phyloP scores from a whole-genome alignment of 306 rosid genomes.

The Glycyrrhiza uralensis region DNA sequence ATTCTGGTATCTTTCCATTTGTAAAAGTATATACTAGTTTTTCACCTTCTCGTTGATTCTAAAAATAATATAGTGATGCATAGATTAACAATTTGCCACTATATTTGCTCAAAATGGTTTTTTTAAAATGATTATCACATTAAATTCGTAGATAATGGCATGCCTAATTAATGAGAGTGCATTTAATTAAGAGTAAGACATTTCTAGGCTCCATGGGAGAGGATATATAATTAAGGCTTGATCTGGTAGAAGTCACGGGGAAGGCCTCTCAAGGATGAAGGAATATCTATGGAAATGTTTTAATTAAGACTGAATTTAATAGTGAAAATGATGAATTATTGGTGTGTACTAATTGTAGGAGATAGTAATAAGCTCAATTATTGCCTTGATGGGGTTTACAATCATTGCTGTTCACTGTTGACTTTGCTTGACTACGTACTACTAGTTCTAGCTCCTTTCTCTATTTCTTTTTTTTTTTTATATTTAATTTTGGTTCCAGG shows the following conservation, averaged over 20 bases:
- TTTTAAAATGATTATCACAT: neutral
- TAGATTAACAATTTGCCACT: neutral
- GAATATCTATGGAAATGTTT: neutral
- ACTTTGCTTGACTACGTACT: constrained; percentile 46
- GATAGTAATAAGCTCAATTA: constrained; percentile 65
- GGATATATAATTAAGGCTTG: constrained; percentile 23
- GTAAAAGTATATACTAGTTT: neutral
- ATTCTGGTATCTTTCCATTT: neutral
- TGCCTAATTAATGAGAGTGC: neutral
- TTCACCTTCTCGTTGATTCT: constrained; percentile 9
- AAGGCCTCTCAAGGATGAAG: neutral
- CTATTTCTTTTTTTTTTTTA: constrained; percentile 15
- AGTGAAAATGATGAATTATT: constrained; percentile 47
- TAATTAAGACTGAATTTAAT: neutral
- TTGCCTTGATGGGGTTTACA: constrained; percentile 47
- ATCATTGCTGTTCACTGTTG: constrained; percentile 58
- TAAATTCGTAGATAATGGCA: constrained; percentile 18
- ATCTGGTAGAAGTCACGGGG: neutral
- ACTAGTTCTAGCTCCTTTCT: neutral
- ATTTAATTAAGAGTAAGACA: constrained; percentile 4
- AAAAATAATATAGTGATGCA: neutral
- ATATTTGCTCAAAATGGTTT: constrained; percentile 7
- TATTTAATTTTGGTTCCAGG: constrained; percentile 20
- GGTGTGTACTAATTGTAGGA: constrained; percentile 30
- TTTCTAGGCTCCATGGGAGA: constrained; percentile 4